Percentiles rank a stretch among this genome's conserved stretches.
These are phyloP conservation scores for Evansstolkia leycettana DNA, from an alignment of 495 filamentous ascomycete species.

Conservation along the genomic window DNA sequence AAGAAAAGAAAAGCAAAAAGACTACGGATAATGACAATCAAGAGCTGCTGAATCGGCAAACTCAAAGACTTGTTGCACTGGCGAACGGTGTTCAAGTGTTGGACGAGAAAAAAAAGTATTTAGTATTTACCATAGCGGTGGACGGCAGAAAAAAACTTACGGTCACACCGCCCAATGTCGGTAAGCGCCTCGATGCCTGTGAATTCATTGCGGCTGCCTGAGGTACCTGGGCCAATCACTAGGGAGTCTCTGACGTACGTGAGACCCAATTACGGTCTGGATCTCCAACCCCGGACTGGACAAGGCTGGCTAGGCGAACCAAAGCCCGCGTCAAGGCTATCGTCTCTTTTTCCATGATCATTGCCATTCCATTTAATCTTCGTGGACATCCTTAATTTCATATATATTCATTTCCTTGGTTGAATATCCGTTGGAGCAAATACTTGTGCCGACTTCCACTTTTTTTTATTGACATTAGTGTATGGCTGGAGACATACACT, in stretches of 20 bases:
- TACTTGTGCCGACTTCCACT: neutral
- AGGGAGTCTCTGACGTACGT: conserved; percentile 25
- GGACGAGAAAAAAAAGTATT: conserved; percentile 26
- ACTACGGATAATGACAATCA: no score
- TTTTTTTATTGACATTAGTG: conserved; percentile 15
- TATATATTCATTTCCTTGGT: no score
- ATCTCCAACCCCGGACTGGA: conserved; percentile 4
- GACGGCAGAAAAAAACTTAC: conserved; percentile 14
- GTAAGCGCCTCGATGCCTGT: conserved; percentile 8
- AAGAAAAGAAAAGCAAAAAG: no score
- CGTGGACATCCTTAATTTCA: no score
- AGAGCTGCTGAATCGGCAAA: neutral
- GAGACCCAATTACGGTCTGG: conserved; percentile 26
- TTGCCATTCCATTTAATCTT: neutral
- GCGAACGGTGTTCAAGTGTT: neutral
- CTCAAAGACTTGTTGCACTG: conserved; percentile 1
- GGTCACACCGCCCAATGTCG: conserved; percentile 7
- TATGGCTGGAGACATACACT: conserved; percentile 30
- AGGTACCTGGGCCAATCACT: neutral
- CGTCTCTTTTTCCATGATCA: neutral
- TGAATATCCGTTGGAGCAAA: no score
- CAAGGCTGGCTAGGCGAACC: no score
- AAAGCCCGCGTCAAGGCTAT: no score
- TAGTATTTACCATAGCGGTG: no score
- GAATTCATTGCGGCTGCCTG: no score